Evolutionary conservation across 305 asterid species (phyloP), one percentile per base, ranked within the genome.

Genomic region (Withania somnifera): DNA sequence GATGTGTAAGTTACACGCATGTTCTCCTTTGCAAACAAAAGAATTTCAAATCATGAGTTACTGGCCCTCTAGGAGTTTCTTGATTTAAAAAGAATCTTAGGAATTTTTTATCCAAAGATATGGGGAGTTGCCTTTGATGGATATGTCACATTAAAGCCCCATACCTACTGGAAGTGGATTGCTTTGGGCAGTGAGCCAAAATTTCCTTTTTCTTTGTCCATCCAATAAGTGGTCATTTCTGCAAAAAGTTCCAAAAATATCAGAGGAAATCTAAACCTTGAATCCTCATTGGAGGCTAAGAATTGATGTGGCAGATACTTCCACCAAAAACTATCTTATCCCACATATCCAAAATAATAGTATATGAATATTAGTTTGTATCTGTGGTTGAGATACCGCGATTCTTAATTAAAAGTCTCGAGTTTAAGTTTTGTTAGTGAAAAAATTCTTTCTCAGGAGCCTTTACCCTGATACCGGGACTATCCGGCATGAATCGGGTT

Each of bases 321-420:
- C 90, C 90, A 88, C 75, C 54, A 26, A 83, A 56, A 79, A 86
- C 84, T 86, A 95, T 93, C 98, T 92, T 93, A 93, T 95, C 98
- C 91, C n/a, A 84, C 91, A 88, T 88, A 89, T 86, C 90, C 90
- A n/a, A 85, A 81, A 79, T 3, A 6, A 22, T 82, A 69, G 50
- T 68, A 30, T 30, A 4, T 4, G 34, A n/a, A 0, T 36, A 19
- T 20, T 34, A 22, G 47, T 76, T 77, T 78, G 67, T 82, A 88
- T 11, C 0, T 9, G 2, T 9, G 9, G 1, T 51, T 6, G 20
- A 15, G 7, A 51, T 51, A 2, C 1, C 9, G 14, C 3, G 1
- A 0, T 15, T 3, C 20, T 19, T 54, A 19, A 9, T 19, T 3
- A 9, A 1, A 56, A 2, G 1, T 54, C 0, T 53, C 6, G 26